These are phyloP conservation scores for Dionaea muscipula DNA, from an alignment of 179 eudicot genomes.

Conservation along the genomic window DNA sequence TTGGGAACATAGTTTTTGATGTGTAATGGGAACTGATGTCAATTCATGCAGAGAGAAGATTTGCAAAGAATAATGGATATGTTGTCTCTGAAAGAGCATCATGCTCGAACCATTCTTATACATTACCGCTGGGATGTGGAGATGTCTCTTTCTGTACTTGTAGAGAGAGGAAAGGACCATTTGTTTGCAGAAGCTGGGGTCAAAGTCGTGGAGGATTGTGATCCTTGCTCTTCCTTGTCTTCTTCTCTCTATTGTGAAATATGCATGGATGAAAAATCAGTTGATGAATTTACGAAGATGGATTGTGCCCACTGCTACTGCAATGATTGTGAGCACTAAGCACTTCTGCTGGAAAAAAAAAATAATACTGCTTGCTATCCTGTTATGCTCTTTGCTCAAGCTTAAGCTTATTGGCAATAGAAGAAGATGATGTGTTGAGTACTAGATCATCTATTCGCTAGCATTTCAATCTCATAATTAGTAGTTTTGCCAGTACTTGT, in stretches of 20 bases:
- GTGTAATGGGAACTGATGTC: not conserved
- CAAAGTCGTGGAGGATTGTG: conserved; percentile 12
- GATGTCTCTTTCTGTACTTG: conserved; percentile 26
- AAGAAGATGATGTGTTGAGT: not conserved
- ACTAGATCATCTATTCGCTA: no score
- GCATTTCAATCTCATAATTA: no score
- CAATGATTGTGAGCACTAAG: conserved; percentile 38
- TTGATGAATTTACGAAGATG: conserved; percentile 28
- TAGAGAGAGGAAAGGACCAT: conserved; percentile 31
- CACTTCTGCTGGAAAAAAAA: no score
- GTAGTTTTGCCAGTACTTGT: no score
- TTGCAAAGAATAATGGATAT: conserved; percentile 48
- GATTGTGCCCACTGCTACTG: conserved; percentile 60
- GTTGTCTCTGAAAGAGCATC: conserved; percentile 38
- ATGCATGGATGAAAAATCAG: conserved; percentile 40
- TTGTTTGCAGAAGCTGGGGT: conserved; percentile 45
- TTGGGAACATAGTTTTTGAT: not conserved
- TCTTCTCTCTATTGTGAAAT: conserved; percentile 26
- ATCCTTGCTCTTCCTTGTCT: conserved; percentile 7
- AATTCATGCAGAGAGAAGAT: conserved; percentile 36
- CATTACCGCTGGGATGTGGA: conserved; percentile 56
- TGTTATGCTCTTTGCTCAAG: not conserved
- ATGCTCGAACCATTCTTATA: conserved; percentile 51
- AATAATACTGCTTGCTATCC: not conserved
- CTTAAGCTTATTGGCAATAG: not conserved